Evolutionary conservation across 768 basidiomycete species (phyloP).

Genomic region (Lentinula boryana): DNA sequence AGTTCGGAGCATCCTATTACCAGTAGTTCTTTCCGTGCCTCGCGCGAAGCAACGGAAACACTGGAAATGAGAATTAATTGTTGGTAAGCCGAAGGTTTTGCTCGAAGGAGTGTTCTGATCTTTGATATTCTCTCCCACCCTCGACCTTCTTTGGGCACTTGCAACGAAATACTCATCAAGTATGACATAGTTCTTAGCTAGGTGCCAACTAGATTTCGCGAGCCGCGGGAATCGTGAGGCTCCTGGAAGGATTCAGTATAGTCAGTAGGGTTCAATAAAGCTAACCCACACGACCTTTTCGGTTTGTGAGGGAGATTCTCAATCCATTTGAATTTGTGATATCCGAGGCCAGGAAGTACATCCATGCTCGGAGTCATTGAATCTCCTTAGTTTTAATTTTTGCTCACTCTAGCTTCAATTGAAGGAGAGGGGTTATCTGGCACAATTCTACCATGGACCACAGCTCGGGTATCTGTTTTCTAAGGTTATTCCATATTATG

Average conservation of each 20-base stretch:
- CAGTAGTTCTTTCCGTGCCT: background rate
- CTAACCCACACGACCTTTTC: background rate
- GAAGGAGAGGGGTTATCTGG: too few species aligned
- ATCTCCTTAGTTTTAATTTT: too few species aligned
- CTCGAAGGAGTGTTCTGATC: background rate
- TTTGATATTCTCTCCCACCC: background rate
- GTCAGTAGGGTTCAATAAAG: background rate
- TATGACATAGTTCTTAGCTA: background rate
- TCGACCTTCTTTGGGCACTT: background rate
- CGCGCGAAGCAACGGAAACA: background rate
- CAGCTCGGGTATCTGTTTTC: too few species aligned
- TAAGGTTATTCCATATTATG: too few species aligned
- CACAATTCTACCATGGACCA: too few species aligned
- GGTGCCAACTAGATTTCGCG: background rate
- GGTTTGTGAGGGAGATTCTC: background rate
- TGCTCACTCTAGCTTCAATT: too few species aligned
- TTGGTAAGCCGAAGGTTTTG: background rate
- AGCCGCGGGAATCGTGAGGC: background rate
- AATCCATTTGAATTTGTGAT: background rate
- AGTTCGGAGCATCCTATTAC: background rate
- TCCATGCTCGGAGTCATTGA: background rate
- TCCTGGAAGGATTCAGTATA: background rate
- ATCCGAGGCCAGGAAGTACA: background rate
- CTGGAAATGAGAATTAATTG: background rate
- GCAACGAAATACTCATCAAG: background rate